Conservation (phyloP, 495 filamentous ascomycete genomes). For the Glutinoglossum americanum region DNA sequence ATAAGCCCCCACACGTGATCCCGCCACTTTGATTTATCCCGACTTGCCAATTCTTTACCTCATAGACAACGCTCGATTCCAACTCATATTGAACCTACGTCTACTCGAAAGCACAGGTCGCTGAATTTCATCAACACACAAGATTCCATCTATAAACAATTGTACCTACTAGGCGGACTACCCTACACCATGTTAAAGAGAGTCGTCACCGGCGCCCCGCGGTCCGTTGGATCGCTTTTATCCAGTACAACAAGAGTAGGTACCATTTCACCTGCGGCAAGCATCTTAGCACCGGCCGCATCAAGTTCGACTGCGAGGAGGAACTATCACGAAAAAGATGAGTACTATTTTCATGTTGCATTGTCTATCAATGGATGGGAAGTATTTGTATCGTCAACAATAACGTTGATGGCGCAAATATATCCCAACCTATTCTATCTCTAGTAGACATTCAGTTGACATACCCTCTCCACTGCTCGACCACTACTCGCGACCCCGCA, state of each 20-base stretch:
- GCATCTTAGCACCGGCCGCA: conserved; percentile 17
- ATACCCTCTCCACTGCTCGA: conserved; percentile 39
- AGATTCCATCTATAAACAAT: not conserved
- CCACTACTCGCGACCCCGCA: conserved; percentile 82
- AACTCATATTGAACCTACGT: not conserved
- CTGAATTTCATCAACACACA: not conserved
- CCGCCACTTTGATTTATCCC: conserved; percentile 4
- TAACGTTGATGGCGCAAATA: conserved; percentile 6
- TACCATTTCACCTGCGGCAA: conserved; percentile 15
- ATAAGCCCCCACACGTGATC: not conserved
- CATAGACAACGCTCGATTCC: not conserved
- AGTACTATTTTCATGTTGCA: conserved; percentile 10
- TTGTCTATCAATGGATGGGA: too few species aligned
- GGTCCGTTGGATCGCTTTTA: conserved; percentile 22
- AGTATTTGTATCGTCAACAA: not conserved
- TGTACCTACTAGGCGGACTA: not conserved
- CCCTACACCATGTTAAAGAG: conserved; percentile 10
- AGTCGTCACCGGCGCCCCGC: conserved; percentile 27
- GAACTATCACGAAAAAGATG: conserved; percentile 44
- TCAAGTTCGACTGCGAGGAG: conserved; percentile 20
- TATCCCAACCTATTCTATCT: not conserved
- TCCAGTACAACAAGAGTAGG: conserved; percentile 23
- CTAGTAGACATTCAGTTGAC: conserved; percentile 15
- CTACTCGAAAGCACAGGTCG: not conserved
- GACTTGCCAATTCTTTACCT: not conserved